Evolutionary conservation across 441 rosid species (phyloP).

Genomic region (Omphalea diandra): DNA sequence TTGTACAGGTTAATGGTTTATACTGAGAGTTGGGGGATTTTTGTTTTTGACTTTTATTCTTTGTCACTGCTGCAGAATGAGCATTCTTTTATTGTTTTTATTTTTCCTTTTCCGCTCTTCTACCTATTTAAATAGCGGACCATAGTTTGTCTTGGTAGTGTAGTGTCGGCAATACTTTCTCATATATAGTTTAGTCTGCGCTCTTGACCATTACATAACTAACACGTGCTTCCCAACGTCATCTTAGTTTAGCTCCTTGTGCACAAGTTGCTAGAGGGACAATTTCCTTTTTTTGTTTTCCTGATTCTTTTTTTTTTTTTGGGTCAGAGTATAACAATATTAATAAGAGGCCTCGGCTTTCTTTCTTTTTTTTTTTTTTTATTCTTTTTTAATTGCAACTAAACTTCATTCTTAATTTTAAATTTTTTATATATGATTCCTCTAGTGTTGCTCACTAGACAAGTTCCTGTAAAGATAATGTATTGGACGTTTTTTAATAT

Average conservation of each 20-base stretch:
- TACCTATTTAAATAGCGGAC: too few species aligned
- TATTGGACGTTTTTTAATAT: not conserved
- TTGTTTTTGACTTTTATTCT: not conserved
- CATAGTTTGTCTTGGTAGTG: too few species aligned
- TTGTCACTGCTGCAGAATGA: not conserved
- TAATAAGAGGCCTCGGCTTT: too few species aligned
- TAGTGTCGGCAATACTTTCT: slow-evolving; percentile 15
- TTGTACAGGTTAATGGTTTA: too few species aligned
- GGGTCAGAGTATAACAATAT: too few species aligned
- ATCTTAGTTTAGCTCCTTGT: not conserved
- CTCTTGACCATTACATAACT: not conserved
- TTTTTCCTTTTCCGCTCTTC: not conserved
- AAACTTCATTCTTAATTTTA: not conserved
- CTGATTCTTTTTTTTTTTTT: not conserved
- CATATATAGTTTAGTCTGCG: not conserved
- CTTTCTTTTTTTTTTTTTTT: not conserved
- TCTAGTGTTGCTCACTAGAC: not conserved
- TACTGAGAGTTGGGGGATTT: not conserved
- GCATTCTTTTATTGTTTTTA: not conserved
- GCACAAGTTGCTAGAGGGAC: slow-evolving; percentile 7
- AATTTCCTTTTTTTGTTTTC: too few species aligned
- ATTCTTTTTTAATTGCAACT: not conserved
- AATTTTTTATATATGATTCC: not conserved
- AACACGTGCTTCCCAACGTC: slow-evolving; percentile 13
- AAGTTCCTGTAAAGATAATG: not conserved